These are phyloP conservation scores for Epichloe baconii DNA, from an alignment of 2,329 filamentous ascomycete genomes.

Conservation along the genomic window DNA sequence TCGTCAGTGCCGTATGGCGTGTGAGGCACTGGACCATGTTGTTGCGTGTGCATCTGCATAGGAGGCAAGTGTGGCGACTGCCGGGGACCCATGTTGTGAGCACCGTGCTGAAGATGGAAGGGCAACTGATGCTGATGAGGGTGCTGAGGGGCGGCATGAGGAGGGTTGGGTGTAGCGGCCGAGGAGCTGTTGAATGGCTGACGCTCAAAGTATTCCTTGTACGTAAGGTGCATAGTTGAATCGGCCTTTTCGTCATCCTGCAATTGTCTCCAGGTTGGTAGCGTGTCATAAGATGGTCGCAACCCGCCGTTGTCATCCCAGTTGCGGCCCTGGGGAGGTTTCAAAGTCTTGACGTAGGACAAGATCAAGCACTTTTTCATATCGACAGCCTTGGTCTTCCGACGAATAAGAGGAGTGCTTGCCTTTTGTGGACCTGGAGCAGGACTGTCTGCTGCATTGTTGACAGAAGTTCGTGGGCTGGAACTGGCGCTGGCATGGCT, in stretches of 20 bases:
- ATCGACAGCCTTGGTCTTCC: slow-evolving; percentile 60
- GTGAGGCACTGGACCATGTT: slow-evolving; percentile 53
- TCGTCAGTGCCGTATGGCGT: slow-evolving; percentile 64
- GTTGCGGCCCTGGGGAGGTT: slow-evolving; percentile 40
- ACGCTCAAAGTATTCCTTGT: slow-evolving; percentile 68
- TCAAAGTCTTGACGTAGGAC: slow-evolving; percentile 38
- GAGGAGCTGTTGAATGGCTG: slow-evolving; percentile 41
- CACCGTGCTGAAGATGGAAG: slow-evolving; percentile 65
- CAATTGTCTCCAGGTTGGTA: slow-evolving; percentile 68
- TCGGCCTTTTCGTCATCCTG: slow-evolving; percentile 58
- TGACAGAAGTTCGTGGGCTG: slow-evolving; percentile 54
- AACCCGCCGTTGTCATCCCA: slow-evolving; percentile 73
- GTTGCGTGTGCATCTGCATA: slow-evolving; percentile 63
- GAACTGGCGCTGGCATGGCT: slow-evolving; percentile 52
- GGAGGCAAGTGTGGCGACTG: slow-evolving; percentile 64
- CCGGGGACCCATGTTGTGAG: slow-evolving; percentile 52
- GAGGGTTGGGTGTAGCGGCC: slow-evolving; percentile 54
- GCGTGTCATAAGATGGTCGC: slow-evolving; percentile 70
- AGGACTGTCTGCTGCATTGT: slow-evolving; percentile 27
- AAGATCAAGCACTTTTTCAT: slow-evolving; percentile 53
- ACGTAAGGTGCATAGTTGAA: slow-evolving; percentile 52
- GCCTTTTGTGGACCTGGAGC: slow-evolving; percentile 9
- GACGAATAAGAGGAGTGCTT: slow-evolving; percentile 44
- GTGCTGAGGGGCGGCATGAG: slow-evolving; percentile 58
- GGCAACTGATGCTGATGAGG: slow-evolving; percentile 77